Percentiles rank a stretch among this genome's conserved stretches.
Evolutionary conservation across 2,329 filamentous ascomycete genomes (phyloP).

Genomic region (Aaosphaeria arxii): DNA sequence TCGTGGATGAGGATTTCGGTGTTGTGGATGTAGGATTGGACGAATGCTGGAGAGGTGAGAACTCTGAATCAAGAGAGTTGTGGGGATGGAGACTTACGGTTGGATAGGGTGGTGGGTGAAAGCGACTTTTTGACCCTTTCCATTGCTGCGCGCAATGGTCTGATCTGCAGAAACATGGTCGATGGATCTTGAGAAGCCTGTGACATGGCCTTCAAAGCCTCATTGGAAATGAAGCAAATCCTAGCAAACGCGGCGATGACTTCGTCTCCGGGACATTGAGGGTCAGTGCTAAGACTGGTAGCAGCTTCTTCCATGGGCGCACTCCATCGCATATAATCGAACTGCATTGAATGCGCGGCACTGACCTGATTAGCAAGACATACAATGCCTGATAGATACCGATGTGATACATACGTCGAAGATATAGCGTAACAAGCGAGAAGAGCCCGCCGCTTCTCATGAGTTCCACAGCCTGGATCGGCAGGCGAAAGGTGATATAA

Average conservation of each 20-base stretch:
- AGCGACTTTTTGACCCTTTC: neutral
- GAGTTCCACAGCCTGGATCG: constrained; percentile 27
- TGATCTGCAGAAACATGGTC: neutral
- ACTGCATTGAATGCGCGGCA: no score
- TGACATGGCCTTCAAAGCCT: constrained; percentile 17
- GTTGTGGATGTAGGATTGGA: constrained; percentile 6
- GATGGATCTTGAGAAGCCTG: constrained; percentile 15
- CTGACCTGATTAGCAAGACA: constrained; percentile 14
- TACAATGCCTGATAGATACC: no score
- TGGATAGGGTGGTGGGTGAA: neutral
- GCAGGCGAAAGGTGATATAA: neutral
- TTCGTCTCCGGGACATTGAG: constrained; percentile 50
- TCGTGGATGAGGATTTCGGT: constrained; percentile 8
- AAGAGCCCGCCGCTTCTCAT: constrained; percentile 51
- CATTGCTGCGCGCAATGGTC: neutral
- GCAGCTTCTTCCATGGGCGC: constrained; percentile 59
- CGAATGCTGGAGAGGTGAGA: no score
- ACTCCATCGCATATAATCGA: constrained; percentile 56
- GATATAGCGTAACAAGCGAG: constrained; percentile 49
- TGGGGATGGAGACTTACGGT: no score
- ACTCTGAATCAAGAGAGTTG: no score
- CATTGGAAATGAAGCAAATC: constrained; percentile 22
- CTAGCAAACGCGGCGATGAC: constrained; percentile 46
- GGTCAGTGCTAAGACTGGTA: constrained; percentile 42
- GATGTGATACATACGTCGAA: constrained; percentile 28